Conservation (phyloP, 306 rosid species). For the cucumber (Cucumis sativus) region DNA sequence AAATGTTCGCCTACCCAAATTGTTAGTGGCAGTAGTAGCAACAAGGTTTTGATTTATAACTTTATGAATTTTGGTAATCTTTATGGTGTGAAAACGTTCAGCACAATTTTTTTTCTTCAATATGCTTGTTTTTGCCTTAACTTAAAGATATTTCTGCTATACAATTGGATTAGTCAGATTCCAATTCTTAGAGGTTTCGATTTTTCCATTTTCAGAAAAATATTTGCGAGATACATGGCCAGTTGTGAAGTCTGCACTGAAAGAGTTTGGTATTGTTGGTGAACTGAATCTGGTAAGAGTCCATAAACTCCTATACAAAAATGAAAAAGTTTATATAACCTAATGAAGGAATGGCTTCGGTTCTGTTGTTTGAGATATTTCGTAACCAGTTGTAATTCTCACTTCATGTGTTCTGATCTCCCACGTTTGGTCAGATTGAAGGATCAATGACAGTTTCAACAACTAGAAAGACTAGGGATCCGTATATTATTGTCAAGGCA, state of each 20-base stretch:
- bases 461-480: constrained; percentile 78
- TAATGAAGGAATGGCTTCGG: neutral
- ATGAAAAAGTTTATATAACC: neutral
- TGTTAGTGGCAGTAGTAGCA: neutral
- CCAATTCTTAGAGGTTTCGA: neutral
- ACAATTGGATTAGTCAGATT: neutral
- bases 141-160: neutral
- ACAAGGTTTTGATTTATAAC: neutral
- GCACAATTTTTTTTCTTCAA: neutral
- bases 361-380: neutral
- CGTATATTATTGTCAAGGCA: constrained; percentile 72
- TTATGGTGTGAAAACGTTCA: neutral
- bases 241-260: constrained; percentile 42
- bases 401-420: neutral
- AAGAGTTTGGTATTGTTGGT: constrained; percentile 37
- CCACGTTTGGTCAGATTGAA: constrained; percentile 34
- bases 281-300: constrained; percentile 59
- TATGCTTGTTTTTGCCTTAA: neutral
- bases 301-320: neutral
- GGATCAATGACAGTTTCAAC: constrained; percentile 95
- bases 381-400: neutral
- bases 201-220: constrained; percentile 32
- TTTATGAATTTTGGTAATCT: neutral
- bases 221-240: constrained; percentile 81
- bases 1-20: neutral